phyloP scores from a whole-genome alignment of 139 green algal genomes.

The Coelastrella sp. region DNA sequence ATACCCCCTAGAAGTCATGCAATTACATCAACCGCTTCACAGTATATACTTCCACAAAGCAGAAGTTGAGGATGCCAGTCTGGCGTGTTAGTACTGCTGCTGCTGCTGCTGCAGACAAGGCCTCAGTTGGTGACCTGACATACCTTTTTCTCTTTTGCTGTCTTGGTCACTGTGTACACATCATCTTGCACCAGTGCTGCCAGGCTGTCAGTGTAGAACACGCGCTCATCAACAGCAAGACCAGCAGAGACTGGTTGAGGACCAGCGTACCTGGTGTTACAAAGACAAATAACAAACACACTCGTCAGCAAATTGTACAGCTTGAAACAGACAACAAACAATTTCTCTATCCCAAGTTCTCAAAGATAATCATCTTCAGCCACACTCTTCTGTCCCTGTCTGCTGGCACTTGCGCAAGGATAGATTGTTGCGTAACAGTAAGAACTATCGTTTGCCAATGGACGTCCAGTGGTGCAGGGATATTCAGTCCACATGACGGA shows the following conservation, averaged over 20 bases:
- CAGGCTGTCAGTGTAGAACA: conserved; percentile 6
- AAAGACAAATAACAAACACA: neutral
- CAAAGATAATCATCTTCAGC: neutral
- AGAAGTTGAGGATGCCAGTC: no score
- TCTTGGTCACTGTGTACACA: neutral
- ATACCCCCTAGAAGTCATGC: no score
- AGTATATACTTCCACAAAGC: no score
- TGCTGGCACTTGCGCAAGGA: no score
- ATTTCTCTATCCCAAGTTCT: neutral
- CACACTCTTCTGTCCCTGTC: no score
- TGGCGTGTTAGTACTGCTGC: neutral
- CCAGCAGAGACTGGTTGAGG: neutral
- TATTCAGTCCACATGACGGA: neutral
- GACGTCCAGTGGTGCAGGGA: no score
- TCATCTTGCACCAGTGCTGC: conserved; percentile 6
- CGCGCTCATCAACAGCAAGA: neutral
- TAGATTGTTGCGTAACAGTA: no score
- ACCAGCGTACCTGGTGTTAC: conserved; percentile 2
- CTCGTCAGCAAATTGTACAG: no score
- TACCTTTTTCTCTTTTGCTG: neutral
- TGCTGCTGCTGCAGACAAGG: neutral
- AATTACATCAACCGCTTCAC: no score
- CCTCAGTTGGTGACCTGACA: neutral
- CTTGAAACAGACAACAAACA: neutral
- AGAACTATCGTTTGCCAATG: no score